phyloP scores from a whole-genome alignment of 441 rosid species.

The Eruca vesicaria region DNA sequence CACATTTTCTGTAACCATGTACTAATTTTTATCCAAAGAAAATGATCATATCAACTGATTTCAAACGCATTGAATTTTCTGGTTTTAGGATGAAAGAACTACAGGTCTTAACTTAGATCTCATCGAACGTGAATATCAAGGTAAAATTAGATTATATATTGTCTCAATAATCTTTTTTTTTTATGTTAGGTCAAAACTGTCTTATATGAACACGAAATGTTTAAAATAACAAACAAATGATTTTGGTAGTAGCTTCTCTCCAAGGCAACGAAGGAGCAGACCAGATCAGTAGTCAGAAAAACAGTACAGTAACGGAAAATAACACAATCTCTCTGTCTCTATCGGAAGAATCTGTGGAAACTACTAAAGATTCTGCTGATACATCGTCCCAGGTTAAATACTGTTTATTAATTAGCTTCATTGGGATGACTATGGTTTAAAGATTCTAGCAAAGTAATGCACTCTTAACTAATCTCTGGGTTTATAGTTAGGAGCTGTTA shows the following conservation, averaged over 20 bases:
- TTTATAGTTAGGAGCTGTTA: conserved; percentile 32
- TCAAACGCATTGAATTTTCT: not conserved
- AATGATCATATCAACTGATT: not conserved
- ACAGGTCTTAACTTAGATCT: conserved; percentile 28
- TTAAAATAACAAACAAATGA: not conserved
- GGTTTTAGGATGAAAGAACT: conserved; percentile 29
- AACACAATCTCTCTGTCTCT: conserved; percentile 35
- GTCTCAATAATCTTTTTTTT: not conserved
- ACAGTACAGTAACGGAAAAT: conserved; percentile 30
- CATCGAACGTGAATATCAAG: conserved; percentile 26
- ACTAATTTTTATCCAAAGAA: not conserved
- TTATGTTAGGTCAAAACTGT: not conserved
- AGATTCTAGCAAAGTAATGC: not conserved
- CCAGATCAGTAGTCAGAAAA: conserved; percentile 31
- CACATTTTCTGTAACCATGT: not conserved
- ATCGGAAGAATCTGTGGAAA: conserved; percentile 21
- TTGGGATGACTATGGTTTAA: not conserved
- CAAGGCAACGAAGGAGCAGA: conserved; percentile 22
- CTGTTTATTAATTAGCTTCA: not conserved
- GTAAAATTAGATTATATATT: not conserved
- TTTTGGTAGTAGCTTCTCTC: conserved; percentile 23
- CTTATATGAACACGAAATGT: not conserved
- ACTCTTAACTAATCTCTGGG: not conserved
- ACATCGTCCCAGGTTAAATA: conserved; percentile 22
- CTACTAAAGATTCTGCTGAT: conserved; percentile 19